These are phyloP conservation scores for Pleoardoris graminearum DNA, from an alignment of 2,329 filamentous ascomycete genomes.

Conservation along the genomic window DNA sequence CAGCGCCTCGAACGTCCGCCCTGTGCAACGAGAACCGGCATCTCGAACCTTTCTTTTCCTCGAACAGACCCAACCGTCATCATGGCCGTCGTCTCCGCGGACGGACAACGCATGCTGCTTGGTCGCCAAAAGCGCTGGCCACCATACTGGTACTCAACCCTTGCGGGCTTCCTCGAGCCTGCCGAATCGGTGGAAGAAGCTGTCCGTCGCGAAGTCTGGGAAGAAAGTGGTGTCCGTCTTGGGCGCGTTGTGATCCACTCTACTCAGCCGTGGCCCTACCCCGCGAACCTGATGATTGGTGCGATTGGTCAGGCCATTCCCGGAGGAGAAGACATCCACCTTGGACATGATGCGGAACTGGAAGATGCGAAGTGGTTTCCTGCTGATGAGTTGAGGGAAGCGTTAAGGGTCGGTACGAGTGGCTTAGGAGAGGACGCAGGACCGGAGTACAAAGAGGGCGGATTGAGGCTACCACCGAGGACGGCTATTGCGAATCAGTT, in stretches of 20 bases:
- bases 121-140: constrained; percentile 87
- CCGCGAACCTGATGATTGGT: constrained; percentile 58
- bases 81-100: constrained; percentile 83
- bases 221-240: constrained; percentile 53
- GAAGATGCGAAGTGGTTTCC: constrained; percentile 88
- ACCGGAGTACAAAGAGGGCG: constrained; percentile 73
- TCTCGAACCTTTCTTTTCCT: constrained; percentile 91
- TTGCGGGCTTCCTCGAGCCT: constrained; percentile 62
- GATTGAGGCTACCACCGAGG: constrained; percentile 75
- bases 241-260: constrained; percentile 56
- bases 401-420: constrained; percentile 68
- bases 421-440: constrained; percentile 67
- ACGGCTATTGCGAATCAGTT: constrained; percentile 94
- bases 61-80: constrained; percentile 95
- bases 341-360: constrained; percentile 89
- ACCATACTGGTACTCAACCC: constrained; percentile 80
- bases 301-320: constrained; percentile 85
- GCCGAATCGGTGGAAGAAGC: constrained; percentile 57
- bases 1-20: constrained; percentile 60
- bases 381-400: constrained; percentile 77
- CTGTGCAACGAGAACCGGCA: constrained; percentile 79
- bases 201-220: constrained; percentile 56
- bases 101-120: constrained; percentile 76
- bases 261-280: constrained; percentile 59
- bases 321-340: constrained; percentile 75